Base-by-base conservation (phyloP, 441 rosid genomes). In the Populus tomentosa region DNA sequence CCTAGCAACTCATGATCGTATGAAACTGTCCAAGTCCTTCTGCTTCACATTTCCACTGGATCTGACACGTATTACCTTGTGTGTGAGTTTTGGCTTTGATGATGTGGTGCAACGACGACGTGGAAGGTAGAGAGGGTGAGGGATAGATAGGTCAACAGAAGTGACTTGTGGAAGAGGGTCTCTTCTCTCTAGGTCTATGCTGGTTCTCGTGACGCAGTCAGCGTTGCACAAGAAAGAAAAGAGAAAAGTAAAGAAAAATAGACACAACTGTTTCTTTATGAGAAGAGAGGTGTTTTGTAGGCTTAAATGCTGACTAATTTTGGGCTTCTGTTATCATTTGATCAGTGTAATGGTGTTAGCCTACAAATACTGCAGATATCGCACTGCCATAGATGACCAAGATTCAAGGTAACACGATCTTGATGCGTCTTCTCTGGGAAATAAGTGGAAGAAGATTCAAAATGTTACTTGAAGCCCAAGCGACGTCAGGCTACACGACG, bases 101-200 rank as follows among this genome's bases (percentile, higher is more conserved):
- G 80, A 75, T 30, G 79, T 70, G 67, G 78, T 21, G 10, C 14
- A 62, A 73, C 70, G 79, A 73, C 70, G 79, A 75, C 7, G 21
- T 65, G 78, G 63, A 18, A 71, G 68, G 70, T 35, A 2, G 64
- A 33, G 35, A 23, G 5, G 63, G 73, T 20, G 0, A 38, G 75
- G 68, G 32, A 35, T 67, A 70, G 9, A 30, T 30, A 30, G 32
- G 75, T 79, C 63, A 82, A 70, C 24, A 4, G 4, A n/a, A 65
- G 71, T 77, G 75, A 68, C 73, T 66, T 69, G 63, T 42, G 11
- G 5, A 9, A 42, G 75, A 46, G 62, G 79, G 74, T 56, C 32
- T 30, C 32, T 30, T 30, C 32, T 63, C 2, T 28, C 16, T 5
- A 30, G 32, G 32, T 30, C 7, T 10, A 46, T 11, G 36, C 20